Base-by-base conservation (phyloP, 2,329 filamentous ascomycete species). In the Amesomyces nigricolor region DNA sequence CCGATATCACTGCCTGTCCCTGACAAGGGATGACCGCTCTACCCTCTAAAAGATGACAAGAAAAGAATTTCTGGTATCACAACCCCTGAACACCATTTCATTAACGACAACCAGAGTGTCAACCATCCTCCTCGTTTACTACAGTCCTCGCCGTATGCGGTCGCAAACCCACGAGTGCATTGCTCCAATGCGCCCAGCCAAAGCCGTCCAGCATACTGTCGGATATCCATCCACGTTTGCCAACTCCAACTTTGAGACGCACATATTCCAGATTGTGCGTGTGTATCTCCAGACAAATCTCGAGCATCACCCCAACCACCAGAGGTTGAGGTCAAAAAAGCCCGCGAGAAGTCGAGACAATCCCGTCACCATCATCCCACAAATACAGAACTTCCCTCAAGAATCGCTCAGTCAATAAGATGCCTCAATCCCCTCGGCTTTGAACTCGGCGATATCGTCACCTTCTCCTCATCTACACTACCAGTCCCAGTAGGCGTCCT, bases 361-460 rank as follows among this genome's bases (percentile, higher is more conserved):
- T 26, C 22, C 22, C 22, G 6, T 26, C 39, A 5, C 8, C 11
- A 7, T 35, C 40, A 26, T 17, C 30, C 30, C 19, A 32, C 17
- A 40, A 37, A 9, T 6, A 10, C n/a, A 13, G n/a, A 16, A 5
- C 22, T 19, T 11, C 16, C 45, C 16, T 1, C 26, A 17, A 26
- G 5, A 29, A 8, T 11, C 13, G 19, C 5, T 54, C 47, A 65
- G 51, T 75, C 65, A 56, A 77, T 67, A 14, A 77, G 58, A n/a
- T 62, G 61, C 17, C 60, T 65, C 71, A 78, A 71, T 30, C 68
- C 70, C 14, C 66, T 67, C 4, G 76, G 76, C 17, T 73, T 63
- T 3, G 70, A 72, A 29, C 65, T 70, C 6, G 76, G 74, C 26
- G 75, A 77, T 38, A 78, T 75, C 5, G 75, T 76, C 22, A 5